A percentile compares a stretch with the other conserved stretches of the same genome.
These are phyloP conservation scores for Helminthosporium solani DNA, from an alignment of 2,329 filamentous ascomycete species.

Conservation along the genomic window DNA sequence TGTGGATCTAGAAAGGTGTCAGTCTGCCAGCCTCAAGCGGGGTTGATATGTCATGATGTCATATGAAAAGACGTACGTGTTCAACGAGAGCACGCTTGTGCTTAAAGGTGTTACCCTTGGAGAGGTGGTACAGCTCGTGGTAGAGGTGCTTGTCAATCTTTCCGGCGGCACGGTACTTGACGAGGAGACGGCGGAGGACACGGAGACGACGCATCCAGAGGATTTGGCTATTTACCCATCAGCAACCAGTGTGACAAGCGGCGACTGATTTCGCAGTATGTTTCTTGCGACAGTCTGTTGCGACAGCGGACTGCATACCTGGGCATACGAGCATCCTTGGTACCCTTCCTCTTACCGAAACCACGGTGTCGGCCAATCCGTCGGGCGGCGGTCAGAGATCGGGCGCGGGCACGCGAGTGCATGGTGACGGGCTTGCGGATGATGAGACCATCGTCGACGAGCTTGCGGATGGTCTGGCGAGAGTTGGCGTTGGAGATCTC, in stretches of 20 bases:
- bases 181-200: conserved; percentile 96
- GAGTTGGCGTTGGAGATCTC: conserved; percentile 99
- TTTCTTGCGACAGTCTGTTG: conserved; percentile 9
- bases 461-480: conserved; percentile 99
- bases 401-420: conserved; percentile 96
- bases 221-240: conserved; percentile 69
- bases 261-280: conserved; percentile 9
- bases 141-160: conserved; percentile 99
- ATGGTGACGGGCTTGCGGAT: conserved; percentile 99
- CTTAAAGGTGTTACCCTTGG: conserved; percentile 99
- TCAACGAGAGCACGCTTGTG: conserved; percentile 99
- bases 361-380: conserved; percentile 96
- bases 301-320: conserved; percentile 61
- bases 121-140: conserved; percentile 99
- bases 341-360: conserved; percentile 99
- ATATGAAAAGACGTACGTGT: conserved; percentile 74
- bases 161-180: conserved; percentile 99
- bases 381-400: conserved; percentile 91
- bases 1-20: conserved; percentile 77
- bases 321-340: conserved; percentile 98
- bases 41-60: conserved; percentile 38
- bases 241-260: conserved; percentile 26
- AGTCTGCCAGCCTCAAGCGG: conserved; percentile 22
- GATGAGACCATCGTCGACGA: conserved; percentile 99
- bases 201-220: conserved; percentile 99